A percentile compares a stretch with the other conserved stretches of the same genome.
These are phyloP conservation scores for Batkoa obscura DNA, from an alignment of 371 early-diverging fungal species.

Conservation along the genomic window DNA sequence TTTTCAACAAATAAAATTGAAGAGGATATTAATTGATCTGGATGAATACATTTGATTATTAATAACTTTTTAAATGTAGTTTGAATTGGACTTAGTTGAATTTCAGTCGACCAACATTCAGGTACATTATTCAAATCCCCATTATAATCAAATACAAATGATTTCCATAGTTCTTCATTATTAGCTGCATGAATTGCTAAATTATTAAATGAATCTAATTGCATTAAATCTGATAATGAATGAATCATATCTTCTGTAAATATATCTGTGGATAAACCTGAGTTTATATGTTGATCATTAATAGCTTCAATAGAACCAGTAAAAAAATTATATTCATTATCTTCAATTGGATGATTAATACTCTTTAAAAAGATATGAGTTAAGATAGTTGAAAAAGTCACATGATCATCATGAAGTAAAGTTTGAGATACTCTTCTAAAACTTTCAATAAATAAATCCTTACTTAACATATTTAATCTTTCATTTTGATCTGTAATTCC, in stretches of 20 bases:
- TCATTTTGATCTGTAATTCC: conserved; percentile 46
- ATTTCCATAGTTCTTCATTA: conserved; percentile 29
- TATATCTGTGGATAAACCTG: conserved; percentile 22
- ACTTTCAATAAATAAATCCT: conserved; percentile 67
- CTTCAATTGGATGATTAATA: conserved; percentile 31
- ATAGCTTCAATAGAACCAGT: conserved; percentile 29
- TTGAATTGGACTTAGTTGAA: not conserved
- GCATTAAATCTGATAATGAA: conserved; percentile 26
- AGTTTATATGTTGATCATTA: conserved; percentile 20
- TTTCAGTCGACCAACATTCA: conserved; percentile 30
- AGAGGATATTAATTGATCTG: conserved; percentile 68
- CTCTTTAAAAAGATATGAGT: conserved; percentile 68
- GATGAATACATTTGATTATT: conserved; percentile 67
- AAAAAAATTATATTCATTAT: conserved; percentile 51
- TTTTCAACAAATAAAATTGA: conserved; percentile 53
- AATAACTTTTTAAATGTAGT: conserved; percentile 46
- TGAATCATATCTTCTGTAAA: conserved; percentile 39
- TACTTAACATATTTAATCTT: conserved; percentile 53
- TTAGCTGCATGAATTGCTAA: conserved; percentile 28
- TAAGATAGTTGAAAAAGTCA: conserved; percentile 71
- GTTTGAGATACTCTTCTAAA: conserved; percentile 67
- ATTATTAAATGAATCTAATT: conserved; percentile 29
- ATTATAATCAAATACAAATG: conserved; percentile 23
- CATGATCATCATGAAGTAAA: conserved; percentile 76
- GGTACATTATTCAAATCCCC: conserved; percentile 46